A percentile compares a stretch with the other conserved stretches of the same genome.
Evolutionary conservation across 352 stramenopile species (phyloP).

Genomic region (Globisporangium alternatum): DNA sequence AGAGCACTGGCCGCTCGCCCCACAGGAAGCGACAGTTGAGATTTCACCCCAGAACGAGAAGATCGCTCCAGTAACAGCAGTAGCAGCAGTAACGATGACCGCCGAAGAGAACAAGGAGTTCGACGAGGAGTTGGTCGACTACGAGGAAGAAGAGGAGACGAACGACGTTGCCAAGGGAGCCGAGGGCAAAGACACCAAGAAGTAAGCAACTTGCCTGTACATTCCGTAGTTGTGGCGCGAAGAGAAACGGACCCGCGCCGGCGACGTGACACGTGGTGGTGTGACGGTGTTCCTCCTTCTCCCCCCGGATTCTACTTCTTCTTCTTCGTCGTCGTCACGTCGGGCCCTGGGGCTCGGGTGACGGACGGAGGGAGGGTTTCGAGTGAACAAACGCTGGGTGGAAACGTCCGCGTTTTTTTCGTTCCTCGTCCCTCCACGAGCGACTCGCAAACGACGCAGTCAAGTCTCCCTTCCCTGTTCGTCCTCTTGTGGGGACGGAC

Average conservation of each 20-base stretch:
- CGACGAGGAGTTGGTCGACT: constrained; percentile 88
- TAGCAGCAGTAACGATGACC: constrained; percentile 41
- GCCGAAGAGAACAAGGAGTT: constrained; percentile 88
- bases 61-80: constrained; percentile 14
- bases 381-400: neutral
- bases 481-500: neutral
- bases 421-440: neutral
- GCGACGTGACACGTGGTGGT: neutral
- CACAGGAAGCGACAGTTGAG: constrained; percentile 24
- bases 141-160: constrained; percentile 87
- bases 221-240: constrained; percentile 4
- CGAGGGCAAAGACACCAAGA: constrained; percentile 88
- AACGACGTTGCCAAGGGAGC: constrained; percentile 70
- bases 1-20: neutral
- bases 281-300: constrained; percentile 10
- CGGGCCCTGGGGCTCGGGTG: constrained; percentile 2
- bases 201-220: constrained; percentile 59
- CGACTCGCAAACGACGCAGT: constrained; percentile 5
- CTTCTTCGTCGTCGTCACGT: constrained; percentile 2
- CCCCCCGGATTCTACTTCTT: constrained; percentile 7
- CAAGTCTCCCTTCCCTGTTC: constrained; percentile 1
- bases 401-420: neutral
- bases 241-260: constrained; percentile 6
- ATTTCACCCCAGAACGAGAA: constrained; percentile 11
- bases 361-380: neutral